phyloP scores from a whole-genome alignment of 257 asterid species.

The Orobanche coerulescens region DNA sequence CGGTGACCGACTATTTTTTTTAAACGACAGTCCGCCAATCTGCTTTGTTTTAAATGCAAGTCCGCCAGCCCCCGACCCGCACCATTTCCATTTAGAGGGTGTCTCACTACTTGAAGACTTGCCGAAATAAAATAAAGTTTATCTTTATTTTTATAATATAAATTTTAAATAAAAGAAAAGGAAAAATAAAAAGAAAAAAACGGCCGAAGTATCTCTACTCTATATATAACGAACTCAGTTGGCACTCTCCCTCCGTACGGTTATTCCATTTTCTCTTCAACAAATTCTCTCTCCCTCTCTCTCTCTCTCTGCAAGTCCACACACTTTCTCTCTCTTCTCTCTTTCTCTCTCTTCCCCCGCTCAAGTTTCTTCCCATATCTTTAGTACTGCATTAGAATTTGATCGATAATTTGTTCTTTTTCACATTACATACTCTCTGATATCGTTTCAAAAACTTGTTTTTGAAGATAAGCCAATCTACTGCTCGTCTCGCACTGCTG shows the following conservation, averaged over 20 bases:
- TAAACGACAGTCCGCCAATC: no score
- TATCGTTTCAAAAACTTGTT: background rate
- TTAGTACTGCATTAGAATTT: background rate
- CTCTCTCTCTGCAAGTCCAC: background rate
- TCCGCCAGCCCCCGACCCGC: no score
- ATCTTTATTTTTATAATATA: background rate
- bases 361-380: background rate
- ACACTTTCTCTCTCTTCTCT: background rate
- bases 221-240: background rate
- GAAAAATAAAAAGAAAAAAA: no score
- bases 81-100: no score
- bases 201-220: no score
- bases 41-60: no score
- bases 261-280: no score
- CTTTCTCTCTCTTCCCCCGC: background rate
- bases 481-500: slow-evolving; percentile 2
- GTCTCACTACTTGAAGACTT: no score
- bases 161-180: slow-evolving; percentile 15
- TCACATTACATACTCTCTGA: background rate
- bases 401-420: slow-evolving; percentile 10
- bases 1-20: no score
- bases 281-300: slow-evolving; percentile 8
- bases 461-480: background rate
- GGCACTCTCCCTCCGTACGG: background rate
- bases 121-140: no score